Percentiles rank a stretch among this genome's conserved stretches.
phyloP scores from a whole-genome alignment of 176 grass and related monocot genomes.

The Zoysia japonica region DNA sequence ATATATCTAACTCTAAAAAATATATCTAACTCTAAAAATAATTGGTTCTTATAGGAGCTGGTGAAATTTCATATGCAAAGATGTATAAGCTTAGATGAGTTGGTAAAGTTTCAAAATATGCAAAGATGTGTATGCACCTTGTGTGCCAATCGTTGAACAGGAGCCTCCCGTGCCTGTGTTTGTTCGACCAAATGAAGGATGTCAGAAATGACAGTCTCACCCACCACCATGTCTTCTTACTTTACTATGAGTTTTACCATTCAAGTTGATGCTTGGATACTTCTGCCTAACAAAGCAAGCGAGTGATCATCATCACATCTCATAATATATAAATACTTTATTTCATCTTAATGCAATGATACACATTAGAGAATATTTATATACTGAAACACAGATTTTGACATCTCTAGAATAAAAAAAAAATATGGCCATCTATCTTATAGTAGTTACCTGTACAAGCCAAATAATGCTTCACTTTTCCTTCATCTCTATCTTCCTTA shows the following conservation, averaged over 20 bases:
- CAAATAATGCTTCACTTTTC: too few species aligned
- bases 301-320: slow-evolving; percentile 30
- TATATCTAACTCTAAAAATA: too few species aligned
- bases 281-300: slow-evolving; percentile 63
- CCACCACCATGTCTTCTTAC: too few species aligned
- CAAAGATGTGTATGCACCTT: slow-evolving; percentile 54
- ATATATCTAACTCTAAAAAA: too few species aligned
- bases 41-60: too few species aligned
- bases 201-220: slow-evolving; percentile 82
- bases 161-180: slow-evolving; percentile 89
- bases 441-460: too few species aligned
- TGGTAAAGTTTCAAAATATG: slow-evolving; percentile 11
- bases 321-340: too few species aligned
- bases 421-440: too few species aligned
- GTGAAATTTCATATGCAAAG: too few species aligned
- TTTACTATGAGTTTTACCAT: slow-evolving; percentile 76
- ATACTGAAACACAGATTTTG: not conserved
- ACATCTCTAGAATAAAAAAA: too few species aligned
- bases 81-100: not conserved
- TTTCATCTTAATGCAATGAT: too few species aligned
- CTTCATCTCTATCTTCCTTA: too few species aligned
- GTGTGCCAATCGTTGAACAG: slow-evolving; percentile 91
- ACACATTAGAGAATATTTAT: not conserved
- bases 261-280: slow-evolving; percentile 96
- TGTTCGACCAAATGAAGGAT: slow-evolving; percentile 92